These are phyloP conservation scores for Diutina sp. DNA, from an alignment of 1,139 yeast species.

Conservation along the genomic window DNA sequence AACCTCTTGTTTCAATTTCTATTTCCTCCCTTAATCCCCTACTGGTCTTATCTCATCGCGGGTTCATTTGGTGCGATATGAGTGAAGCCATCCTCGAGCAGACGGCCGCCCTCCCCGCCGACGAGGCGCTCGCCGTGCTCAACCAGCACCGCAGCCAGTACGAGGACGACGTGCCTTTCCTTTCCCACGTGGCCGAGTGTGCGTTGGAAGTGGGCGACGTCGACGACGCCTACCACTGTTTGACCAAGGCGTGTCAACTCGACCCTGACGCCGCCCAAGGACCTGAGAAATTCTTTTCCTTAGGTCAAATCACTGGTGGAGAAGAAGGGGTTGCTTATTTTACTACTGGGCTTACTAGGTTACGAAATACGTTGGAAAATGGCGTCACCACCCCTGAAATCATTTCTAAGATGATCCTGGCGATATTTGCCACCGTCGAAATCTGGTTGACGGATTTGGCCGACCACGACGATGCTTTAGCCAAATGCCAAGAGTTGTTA, in stretches of 20 bases:
- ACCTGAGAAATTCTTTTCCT: constrained; percentile 70
- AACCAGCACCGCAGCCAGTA: constrained; percentile 16
- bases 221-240: constrained; percentile 59
- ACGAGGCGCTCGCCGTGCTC: constrained; percentile 25
- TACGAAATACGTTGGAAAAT: constrained; percentile 27
- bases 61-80: background rate
- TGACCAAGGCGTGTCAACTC: constrained; percentile 49
- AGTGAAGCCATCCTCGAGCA: background rate
- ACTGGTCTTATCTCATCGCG: background rate
- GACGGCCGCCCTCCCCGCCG: constrained; percentile 5
- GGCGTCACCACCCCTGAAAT: constrained; percentile 12
- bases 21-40: background rate
- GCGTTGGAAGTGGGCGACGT: constrained; percentile 69
- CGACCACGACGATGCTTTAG: constrained; percentile 85
- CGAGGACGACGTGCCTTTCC: constrained; percentile 18
- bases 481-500: constrained; percentile 63
- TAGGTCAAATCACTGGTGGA: constrained; percentile 89
- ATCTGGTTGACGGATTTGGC: constrained; percentile 99
- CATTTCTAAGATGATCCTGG: constrained; percentile 46
- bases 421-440: constrained; percentile 77
- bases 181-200: constrained; percentile 53
- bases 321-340: constrained; percentile 56
- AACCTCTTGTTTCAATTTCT: background rate
- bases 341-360: constrained; percentile 46
- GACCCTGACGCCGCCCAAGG: constrained; percentile 60